Base-by-base conservation (phyloP, 768 basidiomycete species). In the Rubroboletus pulcherrimus region DNA sequence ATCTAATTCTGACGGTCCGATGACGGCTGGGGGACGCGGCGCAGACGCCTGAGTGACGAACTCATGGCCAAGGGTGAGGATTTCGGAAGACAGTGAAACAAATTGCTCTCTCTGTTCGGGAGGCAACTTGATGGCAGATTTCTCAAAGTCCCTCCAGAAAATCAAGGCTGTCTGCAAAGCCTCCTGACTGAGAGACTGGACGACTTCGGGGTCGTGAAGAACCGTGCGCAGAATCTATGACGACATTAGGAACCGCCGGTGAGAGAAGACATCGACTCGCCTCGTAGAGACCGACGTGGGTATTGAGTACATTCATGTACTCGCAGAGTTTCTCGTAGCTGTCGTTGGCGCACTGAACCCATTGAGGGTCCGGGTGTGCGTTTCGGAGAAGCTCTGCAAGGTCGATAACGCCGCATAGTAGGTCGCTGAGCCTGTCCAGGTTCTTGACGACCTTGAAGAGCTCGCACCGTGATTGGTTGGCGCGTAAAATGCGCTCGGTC, bases 221-320 rank as follows among this genome's bases (percentile, higher is more conserved):
- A 93, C 87, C 15, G 71, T 75, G 68, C 83, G 84, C 45, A 93
- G 76, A 45, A 88, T 83, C 91, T 93, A 59, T 19, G 60, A 24
- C 49, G 33, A 57, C 42, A 52, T 61, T 38, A 63, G 64, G 46
- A 66, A 71, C 55, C 49, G 26, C 40, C 17, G 51, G 45, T 21
- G 19, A 58, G 33, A 43, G 53, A 52, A 55, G 43, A 41, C 42
- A 49, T 17, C 24, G 53, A 77, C 89, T 73, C 70, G 91, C 95
- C 75, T 92, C 81, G 60, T 94, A 95, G 44, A 99, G 77, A 38
- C 89, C 92, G 34, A 88, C 85, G 75, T 98, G 81, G 33, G 95
- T 98, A 72, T 99, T 99, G 56, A 98, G 77, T 44, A 91, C 85
- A 71, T 98, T 98, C 95, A 99, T 98, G 71, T 90, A 95, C 74